Conservation (phyloP, 2,329 filamentous ascomycete genomes). For the Cladophialophora chaetospira region DNA sequence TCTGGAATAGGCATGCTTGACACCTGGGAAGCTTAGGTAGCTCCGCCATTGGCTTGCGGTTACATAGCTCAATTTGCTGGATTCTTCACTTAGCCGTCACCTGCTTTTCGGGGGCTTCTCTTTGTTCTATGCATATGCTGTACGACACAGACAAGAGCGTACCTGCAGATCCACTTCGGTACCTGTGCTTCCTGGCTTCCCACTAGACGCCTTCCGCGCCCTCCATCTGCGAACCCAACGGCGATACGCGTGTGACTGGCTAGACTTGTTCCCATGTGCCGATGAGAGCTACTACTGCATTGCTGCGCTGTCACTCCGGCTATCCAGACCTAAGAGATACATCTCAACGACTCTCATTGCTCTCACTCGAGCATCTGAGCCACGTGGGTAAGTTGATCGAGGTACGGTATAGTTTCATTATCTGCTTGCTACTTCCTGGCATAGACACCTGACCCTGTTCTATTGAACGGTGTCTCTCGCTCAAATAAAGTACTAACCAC, state of each 20-base stretch:
- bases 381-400: not conserved
- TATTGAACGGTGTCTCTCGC: not conserved
- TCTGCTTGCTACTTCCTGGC: not conserved
- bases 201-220: not conserved
- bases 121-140: not conserved
- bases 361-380: not conserved
- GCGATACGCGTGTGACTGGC: not conserved
- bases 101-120: too few species aligned
- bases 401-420: not conserved
- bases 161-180: not conserved
- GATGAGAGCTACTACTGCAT: conserved; percentile 20
- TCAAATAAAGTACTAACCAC: not conserved
- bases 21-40: too few species aligned
- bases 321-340: not conserved
- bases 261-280: conserved; percentile 3
- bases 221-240: not conserved
- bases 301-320: conserved; percentile 17
- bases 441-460: not conserved
- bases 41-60: too few species aligned
- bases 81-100: too few species aligned
- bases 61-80: too few species aligned
- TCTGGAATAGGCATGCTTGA: too few species aligned
- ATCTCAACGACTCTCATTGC: not conserved
- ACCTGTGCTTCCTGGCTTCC: not conserved
- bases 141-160: not conserved